Evolutionary conservation across 2,329 filamentous ascomycete genomes (phyloP).

Genomic region (Arthrinium puccinioides): DNA sequence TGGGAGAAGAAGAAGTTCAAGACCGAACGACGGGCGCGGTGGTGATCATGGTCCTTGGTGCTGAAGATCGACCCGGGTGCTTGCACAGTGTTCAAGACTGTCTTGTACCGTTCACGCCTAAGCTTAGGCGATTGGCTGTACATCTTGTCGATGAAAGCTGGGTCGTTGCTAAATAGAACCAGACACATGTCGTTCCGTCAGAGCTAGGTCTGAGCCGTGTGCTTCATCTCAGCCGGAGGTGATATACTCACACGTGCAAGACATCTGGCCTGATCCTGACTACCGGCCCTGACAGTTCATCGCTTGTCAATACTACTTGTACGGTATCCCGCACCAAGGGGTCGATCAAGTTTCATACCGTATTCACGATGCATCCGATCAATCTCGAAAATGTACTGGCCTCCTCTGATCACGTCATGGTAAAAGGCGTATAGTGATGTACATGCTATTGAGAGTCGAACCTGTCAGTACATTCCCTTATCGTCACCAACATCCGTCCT

Average conservation of each 20-base stretch:
- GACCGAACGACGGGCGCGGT: slow-evolving; percentile 14
- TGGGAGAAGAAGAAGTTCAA: slow-evolving; percentile 18
- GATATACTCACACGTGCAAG: slow-evolving; percentile 16
- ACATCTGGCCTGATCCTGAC: slow-evolving; percentile 18
- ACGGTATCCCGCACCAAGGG: no score
- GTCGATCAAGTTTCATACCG: neutral
- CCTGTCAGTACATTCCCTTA: no score
- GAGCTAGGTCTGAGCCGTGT: no score
- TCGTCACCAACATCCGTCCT: no score
- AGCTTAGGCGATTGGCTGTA: slow-evolving; percentile 15
- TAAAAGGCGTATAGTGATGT: slow-evolving; percentile 16
- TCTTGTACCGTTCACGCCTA: slow-evolving; percentile 11
- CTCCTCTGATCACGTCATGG: slow-evolving; percentile 13
- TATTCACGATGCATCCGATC: slow-evolving; percentile 19
- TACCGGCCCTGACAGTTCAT: slow-evolving; percentile 13
- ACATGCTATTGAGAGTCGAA: slow-evolving; percentile 7
- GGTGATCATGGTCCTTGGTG: slow-evolving; percentile 13
- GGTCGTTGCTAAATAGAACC: slow-evolving; percentile 12
- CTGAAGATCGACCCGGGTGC: slow-evolving; percentile 11
- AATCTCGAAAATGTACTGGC: slow-evolving; percentile 16
- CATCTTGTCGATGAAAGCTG: slow-evolving; percentile 16
- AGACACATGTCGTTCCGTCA: no score
- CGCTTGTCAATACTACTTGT: no score
- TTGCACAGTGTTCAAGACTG: slow-evolving; percentile 9
- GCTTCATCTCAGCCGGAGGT: no score